These are phyloP conservation scores for Xylaria bambusicola DNA, from an alignment of 495 filamentous ascomycete species.

Conservation along the genomic window DNA sequence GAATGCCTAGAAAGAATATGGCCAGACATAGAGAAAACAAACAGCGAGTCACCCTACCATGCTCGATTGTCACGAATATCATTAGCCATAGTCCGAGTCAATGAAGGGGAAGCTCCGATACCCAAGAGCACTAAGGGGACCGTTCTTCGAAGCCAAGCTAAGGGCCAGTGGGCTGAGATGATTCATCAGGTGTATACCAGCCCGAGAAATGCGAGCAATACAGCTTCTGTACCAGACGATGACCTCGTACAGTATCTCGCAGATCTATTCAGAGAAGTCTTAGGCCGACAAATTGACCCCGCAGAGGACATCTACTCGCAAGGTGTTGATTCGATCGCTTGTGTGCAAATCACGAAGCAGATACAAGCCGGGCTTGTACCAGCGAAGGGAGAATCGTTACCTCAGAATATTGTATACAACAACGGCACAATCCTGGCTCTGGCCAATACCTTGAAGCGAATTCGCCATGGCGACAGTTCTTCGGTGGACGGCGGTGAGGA, in stretches of 20 bases:
- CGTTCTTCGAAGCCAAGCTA: constrained; percentile 44
- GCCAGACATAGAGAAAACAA: constrained; percentile 42
- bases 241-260: constrained; percentile 30
- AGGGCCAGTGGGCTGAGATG: constrained; percentile 38
- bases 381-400: constrained; percentile 20
- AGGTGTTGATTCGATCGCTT: constrained; percentile 31
- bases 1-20: constrained; percentile 32
- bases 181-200: constrained; percentile 46
- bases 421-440: constrained; percentile 46
- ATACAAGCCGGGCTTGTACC: constrained; percentile 19
- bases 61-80: constrained; percentile 45
- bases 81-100: constrained; percentile 41
- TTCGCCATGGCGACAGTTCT: constrained; percentile 38
- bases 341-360: constrained; percentile 26
- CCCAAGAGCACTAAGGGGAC: constrained; percentile 59
- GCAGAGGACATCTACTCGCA: constrained; percentile 31
- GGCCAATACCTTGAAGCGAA: constrained; percentile 22
- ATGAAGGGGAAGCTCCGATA: constrained; percentile 28
- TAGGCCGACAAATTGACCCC: constrained; percentile 24
- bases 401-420: constrained; percentile 51
- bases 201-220: not conserved
- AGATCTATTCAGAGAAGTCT: constrained; percentile 32
- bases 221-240: constrained; percentile 23
- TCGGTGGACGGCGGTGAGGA: constrained; percentile 3
- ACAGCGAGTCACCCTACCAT: constrained; percentile 43